Conservation (phyloP, 2,329 filamentous ascomycete species). For the Epichloe gansuensis region DNA sequence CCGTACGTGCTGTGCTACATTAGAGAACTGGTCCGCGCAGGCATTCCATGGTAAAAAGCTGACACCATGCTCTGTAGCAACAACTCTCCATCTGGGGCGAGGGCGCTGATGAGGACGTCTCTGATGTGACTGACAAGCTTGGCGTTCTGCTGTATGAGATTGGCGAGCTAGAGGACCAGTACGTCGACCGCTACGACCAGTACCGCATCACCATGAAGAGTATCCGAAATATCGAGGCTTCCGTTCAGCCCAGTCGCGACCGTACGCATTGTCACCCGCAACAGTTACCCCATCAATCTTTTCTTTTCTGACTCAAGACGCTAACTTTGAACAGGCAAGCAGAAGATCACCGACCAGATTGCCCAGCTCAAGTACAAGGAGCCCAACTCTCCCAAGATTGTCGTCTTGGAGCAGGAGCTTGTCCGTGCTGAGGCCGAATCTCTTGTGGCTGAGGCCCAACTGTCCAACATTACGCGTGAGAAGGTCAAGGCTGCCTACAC, state of each 20-base stretch:
- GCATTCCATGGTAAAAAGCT: background rate
- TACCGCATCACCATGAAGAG: conserved; percentile 99
- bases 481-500: conserved; percentile 98
- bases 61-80: conserved; percentile 46
- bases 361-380: conserved; percentile 99
- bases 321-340: conserved; percentile 56
- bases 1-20: conserved; percentile 55
- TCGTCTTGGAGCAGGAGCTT: conserved; percentile 95
- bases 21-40: background rate
- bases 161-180: conserved; percentile 94
- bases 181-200: conserved; percentile 97
- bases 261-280: conserved; percentile 43
- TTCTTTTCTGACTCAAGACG: background rate
- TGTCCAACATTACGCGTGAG: conserved; percentile 98
- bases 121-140: conserved; percentile 96
- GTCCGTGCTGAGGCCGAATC: conserved; percentile 97
- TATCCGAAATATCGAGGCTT: conserved; percentile 97
- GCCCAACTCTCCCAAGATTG: conserved; percentile 93
- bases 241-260: conserved; percentile 93
- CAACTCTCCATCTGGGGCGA: conserved; percentile 99
- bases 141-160: conserved; percentile 97
- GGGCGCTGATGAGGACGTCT: conserved; percentile 89
- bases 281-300: background rate
- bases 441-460: conserved; percentile 93
- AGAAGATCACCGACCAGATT: conserved; percentile 98